Evolutionary conservation across 768 basidiomycete species (phyloP), one percentile per base, ranked within the genome.

Genomic region (Arthromyces matolae): DNA sequence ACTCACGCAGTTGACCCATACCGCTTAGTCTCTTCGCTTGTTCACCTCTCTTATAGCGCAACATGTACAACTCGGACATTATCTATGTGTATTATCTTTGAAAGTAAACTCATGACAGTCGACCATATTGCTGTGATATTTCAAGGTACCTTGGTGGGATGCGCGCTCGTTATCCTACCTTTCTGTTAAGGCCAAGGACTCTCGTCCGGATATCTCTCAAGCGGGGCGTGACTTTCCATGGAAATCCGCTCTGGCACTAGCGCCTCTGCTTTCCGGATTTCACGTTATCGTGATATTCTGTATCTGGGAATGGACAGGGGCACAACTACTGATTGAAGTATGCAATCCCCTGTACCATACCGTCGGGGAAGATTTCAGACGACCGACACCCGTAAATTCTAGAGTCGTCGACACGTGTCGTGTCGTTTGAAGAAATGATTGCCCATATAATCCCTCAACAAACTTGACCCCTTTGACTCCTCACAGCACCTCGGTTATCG

Each of bases 171-270:
- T 18, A 75, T 89, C 41, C 65, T 88, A 6, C 85, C 85, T 0
- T 71, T 89, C n/a, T n/a, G n/a, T n/a, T n/a, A n/a, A n/a, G n/a
- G n/a, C n/a, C n/a, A n/a, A n/a, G 6, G 5, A 2, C 22, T 19
- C 18, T 7, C 16, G 22, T 10, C 4, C 19, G 3, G 10, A 9
- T 13, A 32, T 9, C 4, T 18, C 20, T 12, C 1, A 1, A 84
- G 84, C 86, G 85, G 20, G 86, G 88, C 0, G 76, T 82, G 0
- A 81, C 2, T 87, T 86, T 55, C 75, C 85, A 1, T 89, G 87
- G 89, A 67, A 61, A 6, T 87, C 84, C 0, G 76, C 84, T 0
- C 69, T 79, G 1, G 82, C 90, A 44, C 61, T 87, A 27, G 81
- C 71, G 0, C 77, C 81, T 1, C 62, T 88, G 6, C 63, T 78